Evolutionary conservation across 2,329 filamentous ascomycete species (phyloP).

Genomic region (Fusarium tjaetaba): DNA sequence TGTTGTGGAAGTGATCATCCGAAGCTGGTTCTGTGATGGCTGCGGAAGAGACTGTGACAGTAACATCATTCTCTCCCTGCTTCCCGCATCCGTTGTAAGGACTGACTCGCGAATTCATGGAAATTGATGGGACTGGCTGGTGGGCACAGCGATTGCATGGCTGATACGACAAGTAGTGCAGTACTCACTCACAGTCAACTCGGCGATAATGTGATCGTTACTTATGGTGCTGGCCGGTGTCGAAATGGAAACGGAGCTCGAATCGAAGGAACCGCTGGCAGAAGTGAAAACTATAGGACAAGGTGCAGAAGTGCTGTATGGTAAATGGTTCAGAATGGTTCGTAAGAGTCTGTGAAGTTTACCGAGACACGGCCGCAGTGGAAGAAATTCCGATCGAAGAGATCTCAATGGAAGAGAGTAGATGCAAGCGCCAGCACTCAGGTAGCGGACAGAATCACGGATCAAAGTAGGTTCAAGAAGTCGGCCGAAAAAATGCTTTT

Average conservation of each 20-base stretch:
- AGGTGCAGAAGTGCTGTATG: neutral
- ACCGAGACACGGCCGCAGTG: neutral
- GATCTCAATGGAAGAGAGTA: neutral
- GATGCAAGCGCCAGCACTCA: neutral
- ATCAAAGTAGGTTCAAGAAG: neutral
- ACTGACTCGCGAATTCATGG: neutral
- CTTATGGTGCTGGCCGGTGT: neutral
- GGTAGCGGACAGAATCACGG: neutral
- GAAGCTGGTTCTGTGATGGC: neutral
- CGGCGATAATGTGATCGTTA: too few relatives aligned
- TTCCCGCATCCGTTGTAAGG: neutral
- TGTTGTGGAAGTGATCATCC: neutral
- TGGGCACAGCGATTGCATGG: neutral
- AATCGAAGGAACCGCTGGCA: neutral
- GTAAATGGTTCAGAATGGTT: neutral
- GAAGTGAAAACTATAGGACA: neutral
- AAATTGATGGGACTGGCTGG: neutral
- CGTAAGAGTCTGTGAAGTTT: neutral
- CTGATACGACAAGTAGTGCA: neutral
- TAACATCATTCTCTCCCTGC: neutral
- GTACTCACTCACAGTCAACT: neutral
- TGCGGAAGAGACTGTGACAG: neutral
- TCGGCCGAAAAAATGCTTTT: neutral
- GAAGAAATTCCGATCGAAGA: neutral
- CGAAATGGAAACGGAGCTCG: neutral